Conservation (phyloP, 768 basidiomycete species). For the Pisolithus sp. region DNA sequence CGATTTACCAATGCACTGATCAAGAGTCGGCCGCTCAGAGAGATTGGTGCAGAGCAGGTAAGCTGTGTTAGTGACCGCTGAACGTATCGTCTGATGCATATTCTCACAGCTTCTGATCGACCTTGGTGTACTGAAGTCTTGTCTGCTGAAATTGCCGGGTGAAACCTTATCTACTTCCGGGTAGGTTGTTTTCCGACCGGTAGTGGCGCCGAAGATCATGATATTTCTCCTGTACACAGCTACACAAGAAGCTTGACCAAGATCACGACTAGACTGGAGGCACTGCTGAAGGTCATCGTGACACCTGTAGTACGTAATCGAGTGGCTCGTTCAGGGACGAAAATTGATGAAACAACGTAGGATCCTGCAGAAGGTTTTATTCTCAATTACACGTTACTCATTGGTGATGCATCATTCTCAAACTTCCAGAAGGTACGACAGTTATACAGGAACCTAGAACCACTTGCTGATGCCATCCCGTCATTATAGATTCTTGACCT, state of each 20-base stretch:
- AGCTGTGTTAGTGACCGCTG: conserved; percentile 1
- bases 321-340: background rate
- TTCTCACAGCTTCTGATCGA: conserved; percentile 73
- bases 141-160: conserved; percentile 77
- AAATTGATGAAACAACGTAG: conserved; percentile 29
- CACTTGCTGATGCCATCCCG: background rate
- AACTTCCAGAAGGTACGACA: conserved; percentile 93
- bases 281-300: conserved; percentile 90
- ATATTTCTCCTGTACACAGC: conserved; percentile 34
- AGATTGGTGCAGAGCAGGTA: conserved; percentile 94
- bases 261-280: conserved; percentile 76
- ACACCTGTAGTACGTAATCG: conserved; percentile 70
- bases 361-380: conserved; percentile 93
- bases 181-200: conserved; percentile 28
- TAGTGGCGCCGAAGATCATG: background rate
- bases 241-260: conserved; percentile 81
- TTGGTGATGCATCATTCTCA: conserved; percentile 90
- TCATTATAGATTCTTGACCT: conserved; percentile 79
- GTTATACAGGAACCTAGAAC: conserved; percentile 2
- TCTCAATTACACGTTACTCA: conserved; percentile 88
- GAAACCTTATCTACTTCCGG: conserved; percentile 51
- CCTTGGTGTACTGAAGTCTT: conserved; percentile 79
- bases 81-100: conserved; percentile 6
- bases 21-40: conserved; percentile 82
- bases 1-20: conserved; percentile 89